These are phyloP conservation scores for Eutrema japonicum DNA, from an alignment of 345 rosid species.

Conservation along the genomic window DNA sequence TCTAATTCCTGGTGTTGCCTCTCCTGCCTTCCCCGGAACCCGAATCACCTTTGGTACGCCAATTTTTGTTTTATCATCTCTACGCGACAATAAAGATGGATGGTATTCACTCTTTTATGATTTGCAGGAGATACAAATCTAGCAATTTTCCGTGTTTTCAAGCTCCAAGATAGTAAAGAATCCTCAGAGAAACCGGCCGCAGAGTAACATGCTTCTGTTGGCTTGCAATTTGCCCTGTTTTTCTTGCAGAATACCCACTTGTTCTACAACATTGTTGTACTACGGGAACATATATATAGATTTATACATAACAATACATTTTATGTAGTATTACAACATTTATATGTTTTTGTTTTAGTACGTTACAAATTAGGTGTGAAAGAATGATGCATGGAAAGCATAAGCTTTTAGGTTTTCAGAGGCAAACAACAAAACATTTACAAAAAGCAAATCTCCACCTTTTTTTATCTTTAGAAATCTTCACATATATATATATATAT, in stretches of 20 bases:
- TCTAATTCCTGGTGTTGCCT: slow-evolving; percentile 67
- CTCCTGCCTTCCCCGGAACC: slow-evolving; percentile 60
- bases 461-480: background rate
- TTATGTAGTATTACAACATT: background rate
- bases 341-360: slow-evolving; percentile 3
- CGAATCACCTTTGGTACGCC: slow-evolving; percentile 67
- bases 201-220: slow-evolving; percentile 20
- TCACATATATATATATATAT: too few species aligned
- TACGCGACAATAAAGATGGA: background rate
- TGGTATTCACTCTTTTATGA: background rate
- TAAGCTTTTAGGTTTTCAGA: slow-evolving; percentile 34
- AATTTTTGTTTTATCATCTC: background rate
- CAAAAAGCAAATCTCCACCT: slow-evolving; percentile 33
- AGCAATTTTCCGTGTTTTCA: slow-evolving; percentile 73
- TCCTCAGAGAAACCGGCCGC: slow-evolving; percentile 42
- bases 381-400: slow-evolving; percentile 26
- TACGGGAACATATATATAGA: background rate
- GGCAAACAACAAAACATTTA: slow-evolving; percentile 37
- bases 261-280: slow-evolving; percentile 22
- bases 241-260: background rate
- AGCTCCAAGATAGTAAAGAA: slow-evolving; percentile 53
- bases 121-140: slow-evolving; percentile 71
- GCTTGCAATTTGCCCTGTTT: background rate
- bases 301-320: slow-evolving; percentile 6
- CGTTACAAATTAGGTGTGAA: slow-evolving; percentile 41